Evolutionary conservation across 169 alveolate species (phyloP), one percentile per base, ranked within the genome.

Genomic region (Cryptosporidium parvum): DNA sequence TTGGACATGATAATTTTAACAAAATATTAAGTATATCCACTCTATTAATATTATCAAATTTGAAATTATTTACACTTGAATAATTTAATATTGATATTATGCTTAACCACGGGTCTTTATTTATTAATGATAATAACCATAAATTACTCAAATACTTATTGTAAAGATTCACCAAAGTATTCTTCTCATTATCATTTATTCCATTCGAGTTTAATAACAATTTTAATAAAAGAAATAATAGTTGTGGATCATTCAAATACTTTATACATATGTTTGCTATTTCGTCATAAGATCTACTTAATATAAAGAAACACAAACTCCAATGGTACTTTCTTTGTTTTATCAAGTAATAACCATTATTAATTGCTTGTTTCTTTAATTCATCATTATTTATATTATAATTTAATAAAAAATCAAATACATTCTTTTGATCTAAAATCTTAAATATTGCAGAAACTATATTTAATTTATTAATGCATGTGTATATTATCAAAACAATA

Each of bases 401-500:
- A 48, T 80, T 80, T n/a, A 62, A 18, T 23, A 80, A 44, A 65
- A 80, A 80, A 62, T 80, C 89, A 59, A 80, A 59, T 23, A 62
- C 89, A 80, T 80, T 80, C 35, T 62, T 65, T 37, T 80, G 73
- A 33, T 80, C 68, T 21, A 80, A 42, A 37, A 80, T 62, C 23
- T 80, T 80, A 18, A 80, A 80, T 80, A 80, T 80, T n/a, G 89
- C 75, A 62, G 89, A 80, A 62, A 80, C 89, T 44, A 80, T 80
- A 80, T 80, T 80, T 37, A 80, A 37, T 21, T 80, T 80, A 65
- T 65, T 53, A 14, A 80, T 42, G 26, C 73, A 59, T 18, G 89
- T 80, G 18, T 80, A 80, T 44, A 80, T 45, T 42, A 80, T 31
- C 12, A 80, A 16, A 14, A 80, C 42, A 16, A 59, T 80, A 65